Base-by-base conservation (phyloP, 257 asterid genomes). In the Solanum lycopersicoides region DNA sequence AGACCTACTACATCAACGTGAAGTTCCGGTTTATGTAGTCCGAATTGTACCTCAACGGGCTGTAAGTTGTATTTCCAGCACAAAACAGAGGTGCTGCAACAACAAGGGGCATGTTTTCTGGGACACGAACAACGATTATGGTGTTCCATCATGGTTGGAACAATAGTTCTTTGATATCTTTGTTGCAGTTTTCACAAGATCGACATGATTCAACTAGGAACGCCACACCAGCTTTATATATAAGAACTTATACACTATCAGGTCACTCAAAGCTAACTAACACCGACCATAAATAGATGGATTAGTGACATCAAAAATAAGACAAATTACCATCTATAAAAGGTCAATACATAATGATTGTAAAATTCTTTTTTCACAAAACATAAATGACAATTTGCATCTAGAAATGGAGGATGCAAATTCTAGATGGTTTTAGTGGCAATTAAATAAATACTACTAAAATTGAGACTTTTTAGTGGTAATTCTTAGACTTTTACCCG, bases 191-290 rank as follows among this genome's bases (percentile, higher is more conserved):
- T 12, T 92, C 90, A 5, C 94, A 92, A 4, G 83, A 28, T n/a
- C 90, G 87, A 39, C 94, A 89, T 1, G 94, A 92, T 34, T 90
- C 91, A n/a, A 89, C 89, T 15, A 91, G 35, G 84, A 86, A 85
- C 13, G 91, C 94, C 1, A 92, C 88, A 16, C 30, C 30, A 28
- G 1, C 30, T 28, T 28, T 28, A 28, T 28, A 92, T 71, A n/a
- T 15, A 69, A 15, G 42, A 69, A 30, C 35, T 14, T 30, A 15
- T 32, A 32, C 42, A 69, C 41, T 30, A 69, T 30, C 75, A 28
- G 1, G 12, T 30, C 42, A 32, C 76, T 7, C 12, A 8, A 14
- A 69, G 42, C 30, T 30, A 69, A 71, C 13, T 71, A 32, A 0
- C 2, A 3, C n/a, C 30, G 30, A 28, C 30, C 12, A 34, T 71